phyloP scores from a whole-genome alignment of 2,329 filamentous ascomycete species.

The Fusarium multiceps region DNA sequence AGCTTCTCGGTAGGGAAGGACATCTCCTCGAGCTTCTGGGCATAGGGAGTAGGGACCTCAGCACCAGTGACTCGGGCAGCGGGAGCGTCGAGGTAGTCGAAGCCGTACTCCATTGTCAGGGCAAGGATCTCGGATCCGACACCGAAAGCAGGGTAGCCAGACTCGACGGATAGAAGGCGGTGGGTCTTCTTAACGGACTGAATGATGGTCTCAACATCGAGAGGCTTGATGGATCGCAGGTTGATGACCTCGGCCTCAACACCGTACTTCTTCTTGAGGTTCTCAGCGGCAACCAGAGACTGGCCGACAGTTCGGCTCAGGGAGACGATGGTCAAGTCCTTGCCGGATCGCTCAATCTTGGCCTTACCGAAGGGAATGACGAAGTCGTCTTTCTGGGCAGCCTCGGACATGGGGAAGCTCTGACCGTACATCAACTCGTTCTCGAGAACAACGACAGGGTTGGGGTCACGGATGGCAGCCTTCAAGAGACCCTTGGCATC shows the following conservation, averaged over 20 bases:
- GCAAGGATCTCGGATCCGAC: conserved; percentile 94
- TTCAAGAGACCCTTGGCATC: conserved; percentile 98
- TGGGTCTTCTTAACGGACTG: conserved; percentile 99
- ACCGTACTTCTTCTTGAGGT: conserved; percentile 95
- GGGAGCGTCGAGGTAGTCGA: conserved; percentile 96
- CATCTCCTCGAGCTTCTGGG: conserved; percentile 92
- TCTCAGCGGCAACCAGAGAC: conserved; percentile 86
- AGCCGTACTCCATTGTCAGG: conserved; percentile 95
- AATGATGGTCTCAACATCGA: conserved; percentile 94
- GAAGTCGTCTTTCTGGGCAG: conserved; percentile 94
- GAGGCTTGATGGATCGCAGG: conserved; percentile 95
- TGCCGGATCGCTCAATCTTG: conserved; percentile 96
- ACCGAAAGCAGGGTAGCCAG: conserved; percentile 94
- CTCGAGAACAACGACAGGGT: conserved; percentile 92
- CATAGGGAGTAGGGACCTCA: conserved; percentile 97
- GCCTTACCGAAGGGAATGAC: conserved; percentile 98
- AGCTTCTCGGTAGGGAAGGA: conserved; percentile 90
- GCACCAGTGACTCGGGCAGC: conserved; percentile 95
- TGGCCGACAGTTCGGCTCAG: conserved; percentile 96
- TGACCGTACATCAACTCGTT: conserved; percentile 95
- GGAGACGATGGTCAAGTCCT: conserved; percentile 94
- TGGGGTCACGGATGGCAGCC: conserved; percentile 97
- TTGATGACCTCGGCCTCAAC: conserved; percentile 98
- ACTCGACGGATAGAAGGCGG: conserved; percentile 90
- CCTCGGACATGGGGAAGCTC: conserved; percentile 96